Evolutionary conservation across 495 filamentous ascomycete species (phyloP).

Genomic region (Friedmanniomyces simplex): DNA sequence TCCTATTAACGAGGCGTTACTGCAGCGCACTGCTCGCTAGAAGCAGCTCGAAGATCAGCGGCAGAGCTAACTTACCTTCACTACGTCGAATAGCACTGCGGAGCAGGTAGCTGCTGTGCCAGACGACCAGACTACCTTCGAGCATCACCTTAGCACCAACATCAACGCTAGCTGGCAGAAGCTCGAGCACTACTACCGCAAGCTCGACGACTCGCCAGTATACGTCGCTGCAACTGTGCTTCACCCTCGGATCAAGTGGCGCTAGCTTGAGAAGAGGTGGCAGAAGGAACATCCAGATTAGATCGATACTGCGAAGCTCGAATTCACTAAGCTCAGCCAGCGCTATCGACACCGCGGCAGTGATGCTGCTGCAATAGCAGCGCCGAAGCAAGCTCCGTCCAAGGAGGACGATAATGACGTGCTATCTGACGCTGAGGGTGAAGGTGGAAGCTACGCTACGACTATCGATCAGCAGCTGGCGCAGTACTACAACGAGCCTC

Average conservation of each 20-base stretch:
- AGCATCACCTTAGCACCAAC: slow-evolving; percentile 4
- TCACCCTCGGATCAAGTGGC: slow-evolving; percentile 3
- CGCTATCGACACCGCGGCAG: not conserved
- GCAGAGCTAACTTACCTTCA: not conserved
- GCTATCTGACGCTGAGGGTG: not conserved
- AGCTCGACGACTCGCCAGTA: not conserved
- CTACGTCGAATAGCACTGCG: not conserved
- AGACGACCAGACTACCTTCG: not conserved
- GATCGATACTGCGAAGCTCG: not conserved
- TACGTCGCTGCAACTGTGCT: slow-evolving; percentile 6
- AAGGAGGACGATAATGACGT: not conserved
- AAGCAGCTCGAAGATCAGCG: not conserved
- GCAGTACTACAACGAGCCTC: not conserved
- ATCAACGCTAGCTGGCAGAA: slow-evolving; percentile 9
- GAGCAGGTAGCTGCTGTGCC: not conserved
- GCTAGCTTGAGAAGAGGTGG: not conserved
- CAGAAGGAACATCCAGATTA: not conserved
- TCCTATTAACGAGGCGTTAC: not conserved
- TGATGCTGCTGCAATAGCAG: too few relatives aligned
- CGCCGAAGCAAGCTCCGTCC: too few relatives aligned
- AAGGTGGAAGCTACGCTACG: too few relatives aligned
- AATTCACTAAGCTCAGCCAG: not conserved
- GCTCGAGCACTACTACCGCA: slow-evolving; percentile 4
- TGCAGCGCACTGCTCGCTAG: not conserved
- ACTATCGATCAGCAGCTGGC: not conserved